Base-by-base conservation (phyloP, 1,139 yeast species). In the Sugiyamaella novakii region DNA sequence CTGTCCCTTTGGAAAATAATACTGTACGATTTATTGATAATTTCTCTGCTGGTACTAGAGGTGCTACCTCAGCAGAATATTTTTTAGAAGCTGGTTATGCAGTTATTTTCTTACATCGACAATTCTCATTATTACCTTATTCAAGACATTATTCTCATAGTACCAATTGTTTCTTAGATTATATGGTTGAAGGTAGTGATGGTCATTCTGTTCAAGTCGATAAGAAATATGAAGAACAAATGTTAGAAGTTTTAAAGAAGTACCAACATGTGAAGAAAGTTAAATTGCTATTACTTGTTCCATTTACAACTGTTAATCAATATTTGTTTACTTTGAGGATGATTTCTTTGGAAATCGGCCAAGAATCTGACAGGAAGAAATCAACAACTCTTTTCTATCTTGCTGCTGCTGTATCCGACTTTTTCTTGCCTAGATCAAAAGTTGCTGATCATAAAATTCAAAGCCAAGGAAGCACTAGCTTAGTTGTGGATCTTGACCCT, bases 331-430 rank as follows among this genome's bases (percentile, higher is more conserved):
- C 97, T 0, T 74, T 94, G 57, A 80, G 83, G 57, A 70, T 80
- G 37, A 74, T 87, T 11, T 86, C 95, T 1, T 77, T 77, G 54
- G 72, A 76, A 46, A 66, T 92, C 59, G 70, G 80, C 43, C 49
- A 54, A 6, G 52, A 53, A 28, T 38, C 38, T 6, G 30, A 27
- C 3, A 41, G 22, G 22, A 39, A 81, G 79, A 3, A 41, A 30
- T 39, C 46, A 22, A 42, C 46, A 10, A 50, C 59, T 1, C 66
- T 92, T 42, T 87, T 92, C 63, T 94, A 85, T 68, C 74, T 92
- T 54, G 98, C 98, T 0, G 98, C 98, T 3, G 98, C 98, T 0
- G 99, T 92, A 0, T 87, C 96, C 4, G 99, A 92, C 67, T 92
- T 94, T 68, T 92, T 89, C 70, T 75, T 92, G 38, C 99, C 98